Base-by-base conservation (phyloP, 768 basidiomycete species). In the Sarcodon sp. region DNA sequence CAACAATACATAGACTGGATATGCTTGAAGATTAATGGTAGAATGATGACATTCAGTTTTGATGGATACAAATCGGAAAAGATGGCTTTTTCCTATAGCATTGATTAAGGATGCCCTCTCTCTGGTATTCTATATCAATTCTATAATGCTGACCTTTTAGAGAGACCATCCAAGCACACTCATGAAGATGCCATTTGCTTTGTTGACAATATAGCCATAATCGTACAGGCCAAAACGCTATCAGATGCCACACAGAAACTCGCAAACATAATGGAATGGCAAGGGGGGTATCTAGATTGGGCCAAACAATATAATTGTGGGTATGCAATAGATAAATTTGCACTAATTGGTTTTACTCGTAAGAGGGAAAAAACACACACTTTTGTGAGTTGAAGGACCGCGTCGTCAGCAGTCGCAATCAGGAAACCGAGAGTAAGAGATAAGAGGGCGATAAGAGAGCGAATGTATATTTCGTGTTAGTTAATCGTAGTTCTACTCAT, bases 221-320 rank as follows among this genome's bases (percentile, higher is more conserved):
- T 51, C 2, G 49, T 49, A 0, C 35, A 37, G 3, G 57, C 35
- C 1, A 16, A 43, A 8, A 51, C 47, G 12, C 53, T 53, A 33
- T 21, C 10, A 9, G 51, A 46, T 1, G 34, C 48, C 12, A 48
- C 49, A 18, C 3, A 31, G 3, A 37, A 46, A n/a, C 45, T 57
- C 6, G 35, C 45, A 1, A 32, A 45, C 4, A 50, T 50, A 46
- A 54, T 58, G 51, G 0, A 51, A 54, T 37, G 34, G 12, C 21
- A 33, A 0, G 44, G 50, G 0, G 64, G 67, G 0, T 55, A 50
- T 1, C 47, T 59, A 7, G 50, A 64, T 0, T 68, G 65, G 65
- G n/a, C n/a, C n/a, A n/a, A n/a, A n/a, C n/a, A n/a, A n/a, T n/a
- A n/a, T n/a, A n/a, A n/a, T n/a, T n/a, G n/a, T n/a, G n/a, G n/a